Base-by-base conservation (phyloP, 75 land plant species). In the Gnetum montanum region DNA sequence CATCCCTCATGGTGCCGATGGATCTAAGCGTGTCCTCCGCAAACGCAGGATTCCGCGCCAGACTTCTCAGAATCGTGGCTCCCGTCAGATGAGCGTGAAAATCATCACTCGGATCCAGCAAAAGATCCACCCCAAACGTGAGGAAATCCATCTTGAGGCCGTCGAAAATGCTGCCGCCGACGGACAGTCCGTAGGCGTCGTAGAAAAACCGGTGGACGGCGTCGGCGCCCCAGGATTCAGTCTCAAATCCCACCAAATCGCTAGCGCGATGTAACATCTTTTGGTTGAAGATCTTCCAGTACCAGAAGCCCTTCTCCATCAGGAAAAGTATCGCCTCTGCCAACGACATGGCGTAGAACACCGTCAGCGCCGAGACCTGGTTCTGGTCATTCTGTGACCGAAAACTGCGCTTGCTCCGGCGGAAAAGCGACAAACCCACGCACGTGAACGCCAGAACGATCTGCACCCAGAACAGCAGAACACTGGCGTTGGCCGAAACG, bases 61-160 rank as follows among this genome's bases (percentile, higher is more conserved):
- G 83, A 22, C 54, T 56, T 22, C 37, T 22, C 15, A 92, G 70
- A 23, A 84, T 59, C 20, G 70, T 41, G 0, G 65, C 71, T 12
- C 97, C 97, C 13, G 72, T 76, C 16, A 88, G 66, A 61, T 89
- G 67, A 8, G 25, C 55, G 3, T 52, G 88, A 54, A 68, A 80
- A 3, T 75, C 76, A 0, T 53, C 44, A 7, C 66, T 68, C 25
- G 41, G 69, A 65, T 88, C 25, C 31, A 80, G 71, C 66, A 92
- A 24, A 23, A 80, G 71, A 6, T 79, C 82, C 65, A 73, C 59
- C 3, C 67, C 76, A 41, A 77, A 88, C 6, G 70, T 41, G 12
- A 91, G 79, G 67, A 91, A 57, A 40, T 91, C 95, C 94, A 88
- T 84, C 50, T 84, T 84, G 61, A 88, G 28, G 0, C 94, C 89